Evolutionary conservation across 345 rosid genomes (phyloP).

Genomic region (Linum tenue): DNA sequence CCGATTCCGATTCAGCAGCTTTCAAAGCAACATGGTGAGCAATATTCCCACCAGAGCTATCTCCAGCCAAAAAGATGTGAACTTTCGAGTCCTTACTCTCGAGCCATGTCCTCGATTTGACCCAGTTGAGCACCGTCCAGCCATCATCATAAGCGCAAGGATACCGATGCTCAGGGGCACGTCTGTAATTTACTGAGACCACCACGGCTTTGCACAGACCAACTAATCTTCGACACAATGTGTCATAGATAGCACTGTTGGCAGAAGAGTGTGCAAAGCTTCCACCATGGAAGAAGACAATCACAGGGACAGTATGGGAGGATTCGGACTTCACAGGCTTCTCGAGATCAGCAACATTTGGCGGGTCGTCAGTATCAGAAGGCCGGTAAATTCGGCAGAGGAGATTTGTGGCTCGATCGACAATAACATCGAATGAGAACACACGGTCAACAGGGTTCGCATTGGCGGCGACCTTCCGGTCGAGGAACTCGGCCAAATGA

Average conservation of each 20-base stretch:
- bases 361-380: conserved; percentile 31
- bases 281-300: conserved; percentile 89
- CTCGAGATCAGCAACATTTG: conserved; percentile 44
- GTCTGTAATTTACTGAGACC: conserved; percentile 82
- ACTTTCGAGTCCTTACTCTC: conserved; percentile 62
- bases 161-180: conserved; percentile 72
- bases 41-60: conserved; percentile 91
- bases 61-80: conserved; percentile 75
- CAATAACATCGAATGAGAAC: conserved; percentile 65
- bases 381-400: conserved; percentile 63
- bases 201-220: conserved; percentile 63
- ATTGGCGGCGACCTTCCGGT: conserved; percentile 69
- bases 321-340: conserved; percentile 47
- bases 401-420: conserved; percentile 49
- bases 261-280: conserved; percentile 89
- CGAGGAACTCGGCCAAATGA: conserved; percentile 86
- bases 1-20: conserved; percentile 59
- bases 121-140: conserved; percentile 78
- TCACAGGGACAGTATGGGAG: conserved; percentile 47
- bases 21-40: conserved; percentile 69
- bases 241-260: conserved; percentile 72
- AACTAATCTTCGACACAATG: conserved; percentile 67
- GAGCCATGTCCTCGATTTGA: conserved; percentile 66
- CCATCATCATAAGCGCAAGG: conserved; percentile 93
- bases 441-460: conserved; percentile 67